Evolutionary conservation across 169 alveolate genomes (phyloP).

Genomic region (Babesia ovis): DNA sequence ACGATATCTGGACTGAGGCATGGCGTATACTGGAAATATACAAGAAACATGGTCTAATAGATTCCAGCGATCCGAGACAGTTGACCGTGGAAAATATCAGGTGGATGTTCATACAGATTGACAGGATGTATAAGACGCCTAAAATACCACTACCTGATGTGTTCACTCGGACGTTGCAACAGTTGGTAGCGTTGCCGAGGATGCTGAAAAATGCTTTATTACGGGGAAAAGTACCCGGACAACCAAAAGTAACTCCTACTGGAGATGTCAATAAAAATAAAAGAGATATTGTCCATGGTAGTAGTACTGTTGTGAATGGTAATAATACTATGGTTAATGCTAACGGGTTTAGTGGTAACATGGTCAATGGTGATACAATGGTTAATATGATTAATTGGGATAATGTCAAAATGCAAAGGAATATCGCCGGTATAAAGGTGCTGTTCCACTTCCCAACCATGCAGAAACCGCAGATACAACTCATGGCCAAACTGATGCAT

Average conservation of each 20-base stretch:
- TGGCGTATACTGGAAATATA: not conserved
- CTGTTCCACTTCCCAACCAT: slow-evolving; percentile 50
- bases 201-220: not conserved
- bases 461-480: slow-evolving; percentile 44
- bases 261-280: no score
- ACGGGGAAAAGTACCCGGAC: not conserved
- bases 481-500: slow-evolving; percentile 28
- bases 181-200: slow-evolving; percentile 6
- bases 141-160: slow-evolving; percentile 27
- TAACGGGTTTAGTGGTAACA: not conserved
- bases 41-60: slow-evolving; percentile 5
- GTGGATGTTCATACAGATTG: slow-evolving; percentile 7
- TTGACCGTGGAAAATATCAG: not conserved
- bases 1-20: not conserved
- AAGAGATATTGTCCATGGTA: not conserved
- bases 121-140: slow-evolving; percentile 18
- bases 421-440: slow-evolving; percentile 41
- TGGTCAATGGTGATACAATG: not conserved
- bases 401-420: slow-evolving; percentile 25
- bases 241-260: not conserved
- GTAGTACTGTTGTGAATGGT: not conserved
- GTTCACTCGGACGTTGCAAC: slow-evolving; percentile 18
- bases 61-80: not conserved
- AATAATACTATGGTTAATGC: not conserved
- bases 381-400: slow-evolving; percentile 17